phyloP scores from a whole-genome alignment of 2,329 filamentous ascomycete species.

The Chrysoporthe puriensis region DNA sequence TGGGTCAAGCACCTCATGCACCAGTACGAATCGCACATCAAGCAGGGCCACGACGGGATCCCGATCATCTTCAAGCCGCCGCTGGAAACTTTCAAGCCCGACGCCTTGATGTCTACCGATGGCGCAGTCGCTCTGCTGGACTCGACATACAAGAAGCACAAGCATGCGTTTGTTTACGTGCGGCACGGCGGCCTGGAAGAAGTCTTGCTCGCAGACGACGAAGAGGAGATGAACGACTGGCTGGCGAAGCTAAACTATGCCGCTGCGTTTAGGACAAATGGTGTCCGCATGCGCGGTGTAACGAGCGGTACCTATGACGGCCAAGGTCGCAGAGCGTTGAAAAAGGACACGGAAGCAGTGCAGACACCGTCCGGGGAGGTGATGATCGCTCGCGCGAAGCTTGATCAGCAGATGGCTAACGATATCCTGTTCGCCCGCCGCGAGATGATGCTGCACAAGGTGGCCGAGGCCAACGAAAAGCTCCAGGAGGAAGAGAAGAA shows the following conservation, averaged over 20 bases:
- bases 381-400: slow-evolving; percentile 71
- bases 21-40: slow-evolving; percentile 83
- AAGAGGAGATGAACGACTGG: slow-evolving; percentile 95
- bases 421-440: slow-evolving; percentile 83
- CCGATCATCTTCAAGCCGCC: slow-evolving; percentile 91
- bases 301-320: slow-evolving; percentile 85
- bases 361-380: slow-evolving; percentile 75
- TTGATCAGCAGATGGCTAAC: slow-evolving; percentile 80
- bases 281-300: slow-evolving; percentile 87
- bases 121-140: slow-evolving; percentile 89
- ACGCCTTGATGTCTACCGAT: slow-evolving; percentile 90
- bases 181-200: slow-evolving; percentile 87
- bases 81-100: slow-evolving; percentile 88
- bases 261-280: slow-evolving; percentile 88
- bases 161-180: slow-evolving; percentile 91
- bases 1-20: slow-evolving; percentile 93
- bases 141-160: slow-evolving; percentile 88
- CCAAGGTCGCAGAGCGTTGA: slow-evolving; percentile 72
- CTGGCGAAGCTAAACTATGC: slow-evolving; percentile 95
- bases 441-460: slow-evolving; percentile 81
- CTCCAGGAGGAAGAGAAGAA: slow-evolving; percentile 73
- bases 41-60: slow-evolving; percentile 72
- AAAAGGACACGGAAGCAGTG: slow-evolving; percentile 69
- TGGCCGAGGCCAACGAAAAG: slow-evolving; percentile 80
- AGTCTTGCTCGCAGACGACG: slow-evolving; percentile 85